Evolutionary conservation across 352 stramenopile species (phyloP), one percentile per base, ranked within the genome.

Genomic region (Phytophthora meadii): DNA sequence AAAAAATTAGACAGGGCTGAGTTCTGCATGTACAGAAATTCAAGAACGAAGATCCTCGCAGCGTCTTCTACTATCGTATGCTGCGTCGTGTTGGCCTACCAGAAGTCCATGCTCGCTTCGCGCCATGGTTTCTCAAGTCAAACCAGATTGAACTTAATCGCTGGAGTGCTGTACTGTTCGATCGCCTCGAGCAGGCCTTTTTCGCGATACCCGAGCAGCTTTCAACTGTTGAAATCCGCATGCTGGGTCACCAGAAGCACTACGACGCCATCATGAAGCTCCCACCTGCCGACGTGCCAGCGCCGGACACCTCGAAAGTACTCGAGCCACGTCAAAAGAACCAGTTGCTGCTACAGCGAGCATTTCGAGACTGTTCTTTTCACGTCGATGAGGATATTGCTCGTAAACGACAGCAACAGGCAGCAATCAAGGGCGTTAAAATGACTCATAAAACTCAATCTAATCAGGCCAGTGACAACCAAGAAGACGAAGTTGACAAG

Each of bases 71-170:
- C 65, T 90, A 89, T 56, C 72, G 76, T 54, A 93, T 93, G 84
- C 77, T 93, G 36, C 84, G 82, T 6, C 84, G 84, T 32, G 73
- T 89, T 5, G 84, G 84, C 3, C 68, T 93, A 5, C 84, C 82
- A 3, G 80, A 90, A 56, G 68, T 90, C 10, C 84, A 93, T 76
- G 82, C 84, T 40, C 84, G 80, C 15, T 93, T 88, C 44, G 84
- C 82, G 27, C 84, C 84, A 30, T 93, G 82, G 84, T 93, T 93
- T 54, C 70, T 91, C 60, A 91, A 93, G 68, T 89, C 84, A 10
- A 76, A 89, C 40, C 77, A 89, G 55, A 77, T 93, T 61, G 60
- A 77, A 44, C 69, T 93, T n/a, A 87, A 78, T 28, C 81, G 83
- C 12, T 90, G 81, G 77, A 90, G 82, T 52, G 67, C 82, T 24